Base-by-base conservation (phyloP, 495 filamentous ascomycete genomes). In the Xylaria intraflava region DNA sequence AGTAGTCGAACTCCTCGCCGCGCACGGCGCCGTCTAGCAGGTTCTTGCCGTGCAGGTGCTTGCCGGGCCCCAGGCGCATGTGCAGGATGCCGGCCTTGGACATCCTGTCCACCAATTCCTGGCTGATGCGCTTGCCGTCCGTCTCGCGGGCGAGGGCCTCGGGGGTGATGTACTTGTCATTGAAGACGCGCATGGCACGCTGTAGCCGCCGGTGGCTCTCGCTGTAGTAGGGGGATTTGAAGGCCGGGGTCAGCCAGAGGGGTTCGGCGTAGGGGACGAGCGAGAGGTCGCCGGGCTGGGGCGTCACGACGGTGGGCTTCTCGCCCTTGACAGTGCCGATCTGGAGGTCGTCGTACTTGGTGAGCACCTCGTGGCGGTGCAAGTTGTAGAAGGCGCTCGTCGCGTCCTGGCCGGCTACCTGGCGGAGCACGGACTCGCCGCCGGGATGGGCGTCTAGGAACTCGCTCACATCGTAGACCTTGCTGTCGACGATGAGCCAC, bases 401-500 rank as follows among this genome's bases (percentile, higher is more conserved):
- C 27, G 88, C 89, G 71, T 95, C 89, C 62, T 79, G 80, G 67
- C 89, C 89, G 36, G 86, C 89, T 46, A 90, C 86, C 70, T 91
- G 90, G 40, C 87, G 78, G 29, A 95, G 83, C 38, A 94, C 89
- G 49, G 85, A 81, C 58, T 85, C 81, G 62, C 89, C 89, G 58
- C 91, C 90, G 17, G 90, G 90, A 63, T 96, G 91, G 52, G 90
- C 90, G 74, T 91, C 88, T 50, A 92, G 74, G 70, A 96, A 95
- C 50, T 94, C 90, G 39, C 88, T 87, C 40, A 93, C 85, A 71
- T 96, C 91, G 76, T 96, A 96, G 59, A 92, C 89, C 59, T 87
- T 87, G 53, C 86, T 83, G 74, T 96, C 90, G 60, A 96, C 83
- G 62, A 96, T 84, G 61, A 90, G 83, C 83, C 86, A 89, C 51